A percentile compares a stretch with the other conserved stretches of the same genome.
phyloP scores from a whole-genome alignment of 2,329 filamentous ascomycete genomes.

The Hypoxylon sp. region DNA sequence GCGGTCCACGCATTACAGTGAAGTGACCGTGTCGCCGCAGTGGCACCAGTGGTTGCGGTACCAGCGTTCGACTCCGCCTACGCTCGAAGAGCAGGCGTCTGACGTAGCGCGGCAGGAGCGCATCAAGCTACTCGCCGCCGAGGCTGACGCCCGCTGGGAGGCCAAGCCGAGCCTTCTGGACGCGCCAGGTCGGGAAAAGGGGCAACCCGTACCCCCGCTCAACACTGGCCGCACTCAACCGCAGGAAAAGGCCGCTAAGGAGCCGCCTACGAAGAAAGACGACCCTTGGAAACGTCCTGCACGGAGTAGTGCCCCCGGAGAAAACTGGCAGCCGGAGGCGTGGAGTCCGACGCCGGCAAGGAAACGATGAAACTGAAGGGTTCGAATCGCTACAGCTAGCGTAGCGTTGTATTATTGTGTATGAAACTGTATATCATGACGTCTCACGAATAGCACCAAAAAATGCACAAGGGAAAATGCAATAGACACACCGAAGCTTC shows the following conservation, averaged over 20 bases:
- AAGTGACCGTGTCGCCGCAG: constrained; percentile 70
- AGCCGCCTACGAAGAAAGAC: constrained; percentile 29
- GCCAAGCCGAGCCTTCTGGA: constrained; percentile 65
- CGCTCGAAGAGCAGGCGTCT: constrained; percentile 68
- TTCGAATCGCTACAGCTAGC: neutral
- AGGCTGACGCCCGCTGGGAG: constrained; percentile 75
- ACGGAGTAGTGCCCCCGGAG: constrained; percentile 67
- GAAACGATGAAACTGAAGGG: constrained; percentile 54
- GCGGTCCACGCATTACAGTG: constrained; percentile 66
- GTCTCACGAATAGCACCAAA: constrained; percentile 16
- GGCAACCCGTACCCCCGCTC: constrained; percentile 53
- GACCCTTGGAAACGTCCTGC: constrained; percentile 74
- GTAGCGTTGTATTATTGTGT: constrained; percentile 34
- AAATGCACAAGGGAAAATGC: constrained; percentile 14
- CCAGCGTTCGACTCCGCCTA: constrained; percentile 69
- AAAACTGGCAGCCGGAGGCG: constrained; percentile 76
- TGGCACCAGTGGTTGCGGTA: constrained; percentile 81
- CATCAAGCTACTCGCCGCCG: constrained; percentile 70
- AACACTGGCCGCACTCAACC: constrained; percentile 44
- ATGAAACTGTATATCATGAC: constrained; percentile 39
- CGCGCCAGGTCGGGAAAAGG: constrained; percentile 47
- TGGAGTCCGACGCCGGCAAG: constrained; percentile 67
- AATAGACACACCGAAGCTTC: constrained; percentile 18
- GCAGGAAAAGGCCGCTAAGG: constrained; percentile 33
- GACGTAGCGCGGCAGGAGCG: constrained; percentile 68